phyloP scores from a whole-genome alignment of 1,139 yeast species.

The Arxiozyma bovina region DNA sequence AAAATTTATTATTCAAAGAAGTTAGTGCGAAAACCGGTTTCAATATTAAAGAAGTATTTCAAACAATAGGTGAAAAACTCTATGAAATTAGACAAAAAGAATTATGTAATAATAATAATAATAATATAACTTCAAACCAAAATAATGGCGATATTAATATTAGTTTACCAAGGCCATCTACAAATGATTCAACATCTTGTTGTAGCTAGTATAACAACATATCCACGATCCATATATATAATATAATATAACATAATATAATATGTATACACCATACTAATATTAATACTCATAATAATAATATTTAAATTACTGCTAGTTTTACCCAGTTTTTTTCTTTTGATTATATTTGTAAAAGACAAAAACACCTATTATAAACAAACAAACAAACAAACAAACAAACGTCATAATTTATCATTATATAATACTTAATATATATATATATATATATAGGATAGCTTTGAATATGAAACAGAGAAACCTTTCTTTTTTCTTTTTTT shows the following conservation, averaged over 20 bases:
- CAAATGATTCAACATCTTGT: constrained; percentile 37
- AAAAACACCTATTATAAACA: no score
- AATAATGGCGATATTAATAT: constrained; percentile 26
- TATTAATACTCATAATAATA: no score
- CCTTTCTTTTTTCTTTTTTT: no score
- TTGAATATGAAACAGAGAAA: not conserved
- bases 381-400: not conserved
- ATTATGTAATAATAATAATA: constrained; percentile 20
- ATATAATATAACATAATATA: no score
- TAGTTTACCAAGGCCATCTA: constrained; percentile 40
- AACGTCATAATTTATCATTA: not conserved
- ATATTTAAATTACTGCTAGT: no score
- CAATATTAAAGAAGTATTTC: constrained; percentile 72
- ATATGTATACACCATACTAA: no score
- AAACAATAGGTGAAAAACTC: constrained; percentile 67
- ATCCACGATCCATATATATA: not conserved
- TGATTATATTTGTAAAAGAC: no score
- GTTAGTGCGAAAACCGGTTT: constrained; percentile 91
- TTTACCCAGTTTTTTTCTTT: no score
- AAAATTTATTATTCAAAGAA: constrained; percentile 74
- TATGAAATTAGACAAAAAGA: constrained; percentile 26
- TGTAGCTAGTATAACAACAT: constrained; percentile 21
- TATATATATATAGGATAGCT: not conserved
- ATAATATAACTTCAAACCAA: constrained; percentile 7
- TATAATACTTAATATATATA: not conserved